phyloP scores from a whole-genome alignment of 2,329 filamentous ascomycete genomes.

The Cryphonectria japonica region DNA sequence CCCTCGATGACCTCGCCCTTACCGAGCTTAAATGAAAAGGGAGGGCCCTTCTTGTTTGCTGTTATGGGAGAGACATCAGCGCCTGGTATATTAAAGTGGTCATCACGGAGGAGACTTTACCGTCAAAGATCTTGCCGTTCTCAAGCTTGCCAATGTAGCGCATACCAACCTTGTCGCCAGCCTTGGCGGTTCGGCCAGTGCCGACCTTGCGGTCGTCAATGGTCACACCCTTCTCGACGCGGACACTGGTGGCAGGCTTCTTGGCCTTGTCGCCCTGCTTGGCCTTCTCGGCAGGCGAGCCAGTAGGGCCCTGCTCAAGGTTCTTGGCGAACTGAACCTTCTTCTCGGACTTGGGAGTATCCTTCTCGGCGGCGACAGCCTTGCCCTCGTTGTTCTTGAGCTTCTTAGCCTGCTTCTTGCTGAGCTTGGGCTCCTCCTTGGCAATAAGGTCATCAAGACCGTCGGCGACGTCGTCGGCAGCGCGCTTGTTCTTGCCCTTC shows the following conservation, averaged over 20 bases:
- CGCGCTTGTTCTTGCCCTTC: slow-evolving; percentile 92
- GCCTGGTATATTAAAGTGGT: background rate
- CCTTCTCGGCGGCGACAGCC: slow-evolving; percentile 66
- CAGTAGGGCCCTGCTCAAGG: slow-evolving; percentile 93
- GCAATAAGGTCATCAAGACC: slow-evolving; percentile 83
- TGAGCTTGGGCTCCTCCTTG: slow-evolving; percentile 78
- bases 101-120: slow-evolving; percentile 55
- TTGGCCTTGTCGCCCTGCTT: slow-evolving; percentile 46
- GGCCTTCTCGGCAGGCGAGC: slow-evolving; percentile 55
- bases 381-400: slow-evolving; percentile 98
- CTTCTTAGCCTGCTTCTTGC: slow-evolving; percentile 98
- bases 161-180: slow-evolving; percentile 88
- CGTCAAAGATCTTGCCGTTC: slow-evolving; percentile 93
- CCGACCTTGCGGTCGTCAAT: slow-evolving; percentile 96
- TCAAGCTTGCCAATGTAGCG: slow-evolving; percentile 97
- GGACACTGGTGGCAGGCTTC: slow-evolving; percentile 65
- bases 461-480: slow-evolving; percentile 72
- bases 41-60: slow-evolving; percentile 99
- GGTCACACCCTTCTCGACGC: slow-evolving; percentile 84
- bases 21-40: slow-evolving; percentile 94
- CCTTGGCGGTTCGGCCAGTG: slow-evolving; percentile 82
- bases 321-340: slow-evolving; percentile 99
- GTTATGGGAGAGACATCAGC: slow-evolving; percentile 31
- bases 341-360: slow-evolving; percentile 71
- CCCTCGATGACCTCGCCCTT: slow-evolving; percentile 97